Evolutionary conservation across 495 filamentous ascomycete species (phyloP).

Genomic region (Pseudoneurospora amorphoporcata): DNA sequence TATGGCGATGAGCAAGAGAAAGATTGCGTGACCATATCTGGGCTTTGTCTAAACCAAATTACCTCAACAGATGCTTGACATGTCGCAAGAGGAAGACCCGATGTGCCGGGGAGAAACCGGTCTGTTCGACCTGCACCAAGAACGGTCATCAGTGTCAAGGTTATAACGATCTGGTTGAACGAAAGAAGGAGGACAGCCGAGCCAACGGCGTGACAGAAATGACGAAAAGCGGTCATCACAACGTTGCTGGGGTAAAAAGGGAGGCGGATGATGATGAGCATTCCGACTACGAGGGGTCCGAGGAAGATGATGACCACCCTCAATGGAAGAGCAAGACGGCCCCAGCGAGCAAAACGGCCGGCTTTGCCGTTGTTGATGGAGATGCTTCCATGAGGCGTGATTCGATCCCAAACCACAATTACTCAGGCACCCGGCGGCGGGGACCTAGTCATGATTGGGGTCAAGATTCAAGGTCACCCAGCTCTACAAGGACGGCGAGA

Average conservation of each 20-base stretch:
- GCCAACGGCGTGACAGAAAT: slow-evolving; percentile 3
- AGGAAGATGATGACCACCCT: slow-evolving; percentile 20
- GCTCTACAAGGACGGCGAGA: slow-evolving; percentile 11
- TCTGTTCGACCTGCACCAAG: slow-evolving; percentile 64
- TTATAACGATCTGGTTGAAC: slow-evolving; percentile 46
- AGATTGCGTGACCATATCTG: background rate
- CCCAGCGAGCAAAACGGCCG: slow-evolving; percentile 3
- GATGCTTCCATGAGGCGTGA: slow-evolving; percentile 9
- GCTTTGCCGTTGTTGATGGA: slow-evolving; percentile 14
- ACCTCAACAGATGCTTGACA: slow-evolving; percentile 52
- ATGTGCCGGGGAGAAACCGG: slow-evolving; percentile 68
- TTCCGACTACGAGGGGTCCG: slow-evolving; percentile 22
- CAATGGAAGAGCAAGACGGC: slow-evolving; percentile 21
- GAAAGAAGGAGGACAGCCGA: slow-evolving; percentile 26
- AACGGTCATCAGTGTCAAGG: slow-evolving; percentile 64
- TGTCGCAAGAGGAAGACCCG: slow-evolving; percentile 77
- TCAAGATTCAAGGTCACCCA: slow-evolving; percentile 15
- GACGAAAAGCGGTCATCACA: slow-evolving; percentile 15
- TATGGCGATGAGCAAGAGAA: background rate
- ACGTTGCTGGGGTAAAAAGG: slow-evolving; percentile 14
- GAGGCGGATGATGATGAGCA: slow-evolving; percentile 19
- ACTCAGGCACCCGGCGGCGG: slow-evolving; percentile 4
- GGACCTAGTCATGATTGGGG: slow-evolving; percentile 21
- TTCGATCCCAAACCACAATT: slow-evolving; percentile 14
- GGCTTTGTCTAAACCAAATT: slow-evolving; percentile 18